A percentile compares a stretch with the other conserved stretches of the same genome.
These are phyloP conservation scores for Hanseniaspora vineae DNA, from an alignment of 805 yeast species.

Conservation along the genomic window DNA sequence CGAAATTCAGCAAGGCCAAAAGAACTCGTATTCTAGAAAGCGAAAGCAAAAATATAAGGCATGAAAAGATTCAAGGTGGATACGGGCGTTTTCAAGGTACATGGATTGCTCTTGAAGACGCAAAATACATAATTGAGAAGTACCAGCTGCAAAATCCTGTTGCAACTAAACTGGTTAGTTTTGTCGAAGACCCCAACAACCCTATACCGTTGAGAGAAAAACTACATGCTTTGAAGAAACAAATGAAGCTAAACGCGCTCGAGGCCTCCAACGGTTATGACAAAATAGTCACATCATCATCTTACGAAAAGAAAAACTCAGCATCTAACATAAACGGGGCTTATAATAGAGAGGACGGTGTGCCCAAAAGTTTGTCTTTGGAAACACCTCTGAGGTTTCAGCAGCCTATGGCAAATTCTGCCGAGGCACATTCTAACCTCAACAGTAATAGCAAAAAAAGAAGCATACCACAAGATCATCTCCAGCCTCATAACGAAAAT, in stretches of 20 bases:
- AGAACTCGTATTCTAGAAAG: conserved; percentile 64
- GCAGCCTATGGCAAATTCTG: too few species aligned
- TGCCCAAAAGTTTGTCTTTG: too few species aligned
- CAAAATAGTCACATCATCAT: background rate
- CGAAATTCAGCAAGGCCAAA: conserved; percentile 66
- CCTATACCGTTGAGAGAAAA: conserved; percentile 32
- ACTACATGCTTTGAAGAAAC: conserved; percentile 6
- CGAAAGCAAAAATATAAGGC: conserved; percentile 58
- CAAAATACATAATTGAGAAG: conserved; percentile 41
- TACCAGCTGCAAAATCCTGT: conserved; percentile 39
- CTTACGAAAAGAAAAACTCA: background rate
- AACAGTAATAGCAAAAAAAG: background rate
- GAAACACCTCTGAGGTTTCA: too few species aligned
- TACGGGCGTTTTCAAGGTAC: conserved; percentile 80
- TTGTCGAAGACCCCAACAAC: conserved; percentile 34
- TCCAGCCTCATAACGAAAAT: conserved; percentile 4
- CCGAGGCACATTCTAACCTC: too few species aligned
- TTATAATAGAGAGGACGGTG: too few species aligned
- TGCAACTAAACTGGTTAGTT: conserved; percentile 38
- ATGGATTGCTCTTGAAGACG: conserved; percentile 65
- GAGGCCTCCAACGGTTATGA: background rate
- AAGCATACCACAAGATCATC: background rate
- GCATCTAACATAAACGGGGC: too few species aligned
- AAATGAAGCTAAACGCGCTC: background rate
- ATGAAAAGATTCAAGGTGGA: conserved; percentile 77